A percentile compares a stretch with the other conserved stretches of the same genome.
Conservation (phyloP, 2,329 filamentous ascomycete genomes). For the Fusarium veterinarium region DNA sequence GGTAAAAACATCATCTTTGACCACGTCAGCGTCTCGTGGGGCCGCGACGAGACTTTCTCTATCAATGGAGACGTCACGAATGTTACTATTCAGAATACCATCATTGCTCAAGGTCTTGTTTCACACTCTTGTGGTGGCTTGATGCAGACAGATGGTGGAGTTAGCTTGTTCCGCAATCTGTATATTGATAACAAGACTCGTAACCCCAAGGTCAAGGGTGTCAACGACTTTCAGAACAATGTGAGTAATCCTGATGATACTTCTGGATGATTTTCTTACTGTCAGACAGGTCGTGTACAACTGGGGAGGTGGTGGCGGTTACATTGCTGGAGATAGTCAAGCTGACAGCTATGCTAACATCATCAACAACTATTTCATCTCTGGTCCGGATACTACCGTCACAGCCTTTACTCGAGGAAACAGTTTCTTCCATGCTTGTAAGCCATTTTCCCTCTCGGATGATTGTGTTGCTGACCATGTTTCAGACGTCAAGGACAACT, state of each 20-base stretch:
- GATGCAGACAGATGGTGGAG: slow-evolving; percentile 61
- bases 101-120: slow-evolving; percentile 65
- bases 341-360: slow-evolving; percentile 63
- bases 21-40: slow-evolving; percentile 64
- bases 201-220: slow-evolving; percentile 67
- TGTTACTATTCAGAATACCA: slow-evolving; percentile 63
- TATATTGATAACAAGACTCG: slow-evolving; percentile 69
- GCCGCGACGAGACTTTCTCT: slow-evolving; percentile 66
- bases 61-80: slow-evolving; percentile 61
- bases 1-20: slow-evolving; percentile 67
- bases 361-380: slow-evolving; percentile 68
- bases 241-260: neutral
- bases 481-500: slow-evolving; percentile 61
- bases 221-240: slow-evolving; percentile 64
- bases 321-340: slow-evolving; percentile 63
- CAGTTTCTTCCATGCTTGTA: slow-evolving; percentile 62
- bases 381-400: slow-evolving; percentile 61
- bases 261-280: neutral
- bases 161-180: slow-evolving; percentile 64
- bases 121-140: slow-evolving; percentile 65
- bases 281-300: slow-evolving; percentile 61
- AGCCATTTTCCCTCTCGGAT: neutral
- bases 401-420: slow-evolving; percentile 67
- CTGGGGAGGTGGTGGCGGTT: slow-evolving; percentile 65
- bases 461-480: neutral